Evolutionary conservation across 345 rosid species (phyloP).

Genomic region (Bruguiera gymnorhiza): DNA sequence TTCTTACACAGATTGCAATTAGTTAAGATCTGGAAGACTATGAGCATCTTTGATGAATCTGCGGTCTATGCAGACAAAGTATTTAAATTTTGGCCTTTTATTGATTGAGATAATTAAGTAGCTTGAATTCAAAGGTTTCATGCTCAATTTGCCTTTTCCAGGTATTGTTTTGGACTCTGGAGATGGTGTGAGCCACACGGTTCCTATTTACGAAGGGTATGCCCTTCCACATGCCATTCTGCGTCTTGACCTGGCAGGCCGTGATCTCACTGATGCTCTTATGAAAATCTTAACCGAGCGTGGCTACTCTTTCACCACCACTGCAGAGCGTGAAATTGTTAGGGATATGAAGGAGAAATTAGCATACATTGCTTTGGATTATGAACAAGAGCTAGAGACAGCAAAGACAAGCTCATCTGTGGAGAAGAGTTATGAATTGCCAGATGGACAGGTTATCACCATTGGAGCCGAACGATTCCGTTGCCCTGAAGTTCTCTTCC

Average conservation of each 20-base stretch:
- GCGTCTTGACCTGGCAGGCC: constrained; percentile 76
- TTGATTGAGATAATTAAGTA: not conserved
- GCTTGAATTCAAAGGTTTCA: not conserved
- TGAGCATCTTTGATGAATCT: not conserved
- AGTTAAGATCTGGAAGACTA: not conserved
- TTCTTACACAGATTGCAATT: not conserved
- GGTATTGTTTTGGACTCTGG: constrained; percentile 61
- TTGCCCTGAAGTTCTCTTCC: constrained; percentile 76
- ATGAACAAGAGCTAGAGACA: constrained; percentile 65
- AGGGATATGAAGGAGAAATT: constrained; percentile 78
- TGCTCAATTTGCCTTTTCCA: constrained; percentile 17
- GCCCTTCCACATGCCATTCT: constrained; percentile 71
- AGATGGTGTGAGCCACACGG: constrained; percentile 63
- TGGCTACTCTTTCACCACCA: constrained; percentile 70
- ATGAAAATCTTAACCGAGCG: constrained; percentile 70
- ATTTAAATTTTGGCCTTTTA: not conserved
- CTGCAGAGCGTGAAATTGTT: constrained; percentile 62
- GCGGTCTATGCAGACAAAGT: not conserved
- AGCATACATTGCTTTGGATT: constrained; percentile 66
- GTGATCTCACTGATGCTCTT: constrained; percentile 72
- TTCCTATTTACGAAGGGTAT: constrained; percentile 54
- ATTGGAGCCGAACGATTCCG: constrained; percentile 72
- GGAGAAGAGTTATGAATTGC: constrained; percentile 68
- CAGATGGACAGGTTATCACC: constrained; percentile 68
- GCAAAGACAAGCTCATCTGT: constrained; percentile 56